Evolutionary conservation across 352 stramenopile species (phyloP).

Genomic region (Elongisporangium undulatum): DNA sequence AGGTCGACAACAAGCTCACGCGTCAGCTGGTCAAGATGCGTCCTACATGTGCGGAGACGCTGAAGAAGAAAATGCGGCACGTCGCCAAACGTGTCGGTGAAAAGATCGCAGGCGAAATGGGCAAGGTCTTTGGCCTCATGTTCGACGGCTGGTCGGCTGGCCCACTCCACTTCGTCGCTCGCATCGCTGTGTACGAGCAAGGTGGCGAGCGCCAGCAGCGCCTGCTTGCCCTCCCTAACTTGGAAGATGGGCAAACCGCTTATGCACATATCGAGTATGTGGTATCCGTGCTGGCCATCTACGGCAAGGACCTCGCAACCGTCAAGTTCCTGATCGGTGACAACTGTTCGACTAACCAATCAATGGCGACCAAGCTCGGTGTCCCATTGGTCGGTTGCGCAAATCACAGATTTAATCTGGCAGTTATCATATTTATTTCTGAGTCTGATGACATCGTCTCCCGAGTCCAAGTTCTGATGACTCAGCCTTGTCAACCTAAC

Average conservation of each 20-base stretch:
- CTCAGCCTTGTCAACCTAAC: conserved; percentile 4
- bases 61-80: conserved; percentile 7
- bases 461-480: conserved; percentile 8
- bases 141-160: conserved; percentile 12
- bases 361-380: conserved; percentile 1
- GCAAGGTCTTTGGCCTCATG: conserved; percentile 12
- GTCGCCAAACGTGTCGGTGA: conserved; percentile 5
- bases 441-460: neutral
- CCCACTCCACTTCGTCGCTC: conserved; percentile 8
- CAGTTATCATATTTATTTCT: conserved; percentile 3
- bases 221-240: conserved; percentile 6
- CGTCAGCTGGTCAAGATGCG: conserved; percentile 8
- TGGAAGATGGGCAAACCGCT: conserved; percentile 6
- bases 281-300: conserved; percentile 1
- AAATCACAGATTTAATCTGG: conserved; percentile 3
- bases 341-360: conserved; percentile 5
- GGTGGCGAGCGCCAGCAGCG: conserved; percentile 2
- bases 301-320: neutral
- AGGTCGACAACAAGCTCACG: conserved; percentile 10
- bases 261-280: conserved; percentile 7
- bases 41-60: conserved; percentile 4
- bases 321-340: conserved; percentile 7
- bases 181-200: conserved; percentile 9
- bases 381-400: conserved; percentile 2
- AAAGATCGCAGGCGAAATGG: conserved; percentile 8